These are phyloP conservation scores for Salix viminalis DNA, from an alignment of 345 rosid genomes.

Conservation along the genomic window DNA sequence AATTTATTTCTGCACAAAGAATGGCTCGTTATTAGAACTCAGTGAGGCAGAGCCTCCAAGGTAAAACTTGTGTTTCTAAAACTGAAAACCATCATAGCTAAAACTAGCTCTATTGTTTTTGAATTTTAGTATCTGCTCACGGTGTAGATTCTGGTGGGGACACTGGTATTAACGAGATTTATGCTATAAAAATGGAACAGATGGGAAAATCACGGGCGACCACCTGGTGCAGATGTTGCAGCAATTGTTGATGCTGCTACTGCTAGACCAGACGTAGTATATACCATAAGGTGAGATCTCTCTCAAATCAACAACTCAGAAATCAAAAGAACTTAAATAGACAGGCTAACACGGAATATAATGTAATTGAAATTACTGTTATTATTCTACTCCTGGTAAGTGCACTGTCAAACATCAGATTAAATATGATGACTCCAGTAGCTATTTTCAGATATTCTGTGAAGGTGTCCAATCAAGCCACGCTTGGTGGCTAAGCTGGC, in stretches of 20 bases:
- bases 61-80: conserved; percentile 29
- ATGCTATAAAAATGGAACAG: conserved; percentile 41
- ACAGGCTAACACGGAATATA: neutral
- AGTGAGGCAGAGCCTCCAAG: conserved; percentile 48
- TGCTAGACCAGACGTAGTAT: conserved; percentile 47
- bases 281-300: conserved; percentile 47
- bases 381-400: neutral
- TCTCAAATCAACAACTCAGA: neutral
- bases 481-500: too few species aligned
- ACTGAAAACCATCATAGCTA: neutral
- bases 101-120: conserved; percentile 10
- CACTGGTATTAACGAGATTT: conserved; percentile 26
- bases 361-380: neutral
- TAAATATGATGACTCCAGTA: neutral
- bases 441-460: neutral
- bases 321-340: too few species aligned
- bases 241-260: conserved; percentile 49
- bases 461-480: neutral
- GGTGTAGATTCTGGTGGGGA: conserved; percentile 22
- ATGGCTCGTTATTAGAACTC: conserved; percentile 52
- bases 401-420: neutral
- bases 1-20: conserved; percentile 56
- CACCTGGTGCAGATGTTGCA: conserved; percentile 62
- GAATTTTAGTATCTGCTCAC: conserved; percentile 13
- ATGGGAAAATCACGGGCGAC: conserved; percentile 62